Conservation (phyloP, 2,329 filamentous ascomycete genomes). For the Epichloe coenophiala region DNA sequence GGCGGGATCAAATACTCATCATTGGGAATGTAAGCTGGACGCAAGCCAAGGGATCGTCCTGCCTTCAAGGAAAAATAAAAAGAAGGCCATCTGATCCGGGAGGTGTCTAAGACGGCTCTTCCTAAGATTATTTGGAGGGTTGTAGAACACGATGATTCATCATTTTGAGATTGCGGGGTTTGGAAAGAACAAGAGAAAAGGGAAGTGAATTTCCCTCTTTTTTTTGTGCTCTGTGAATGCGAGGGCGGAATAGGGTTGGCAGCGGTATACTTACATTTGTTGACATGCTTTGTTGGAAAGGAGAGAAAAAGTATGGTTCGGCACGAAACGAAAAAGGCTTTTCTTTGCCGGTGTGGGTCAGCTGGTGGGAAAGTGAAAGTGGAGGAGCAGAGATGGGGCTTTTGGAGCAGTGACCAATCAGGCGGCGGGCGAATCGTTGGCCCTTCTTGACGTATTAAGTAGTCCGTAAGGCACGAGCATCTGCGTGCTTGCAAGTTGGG, state of each 20-base stretch:
- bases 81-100: slow-evolving; percentile 8
- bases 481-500: neutral
- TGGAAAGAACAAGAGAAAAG: neutral
- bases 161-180: slow-evolving; percentile 18
- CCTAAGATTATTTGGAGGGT: slow-evolving; percentile 26
- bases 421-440: neutral
- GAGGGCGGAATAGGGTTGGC: no score
- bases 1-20: slow-evolving; percentile 9
- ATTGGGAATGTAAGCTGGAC: neutral
- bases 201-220: no score
- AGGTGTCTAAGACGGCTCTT: slow-evolving; percentile 34
- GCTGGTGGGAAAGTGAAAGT: neutral
- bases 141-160: slow-evolving; percentile 25
- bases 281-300: neutral
- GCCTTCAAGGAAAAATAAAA: slow-evolving; percentile 1
- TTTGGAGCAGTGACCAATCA: neutral
- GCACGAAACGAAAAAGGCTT: neutral
- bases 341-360: neutral
- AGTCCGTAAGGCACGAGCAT: neutral
- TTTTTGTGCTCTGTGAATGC: neutral
- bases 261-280: neutral
- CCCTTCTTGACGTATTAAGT: neutral
- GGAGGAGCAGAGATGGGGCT: neutral
- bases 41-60: slow-evolving; percentile 8
- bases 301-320: neutral